Conservation (phyloP, 208 protist species). For the Balamuthia mandrillaris region DNA sequence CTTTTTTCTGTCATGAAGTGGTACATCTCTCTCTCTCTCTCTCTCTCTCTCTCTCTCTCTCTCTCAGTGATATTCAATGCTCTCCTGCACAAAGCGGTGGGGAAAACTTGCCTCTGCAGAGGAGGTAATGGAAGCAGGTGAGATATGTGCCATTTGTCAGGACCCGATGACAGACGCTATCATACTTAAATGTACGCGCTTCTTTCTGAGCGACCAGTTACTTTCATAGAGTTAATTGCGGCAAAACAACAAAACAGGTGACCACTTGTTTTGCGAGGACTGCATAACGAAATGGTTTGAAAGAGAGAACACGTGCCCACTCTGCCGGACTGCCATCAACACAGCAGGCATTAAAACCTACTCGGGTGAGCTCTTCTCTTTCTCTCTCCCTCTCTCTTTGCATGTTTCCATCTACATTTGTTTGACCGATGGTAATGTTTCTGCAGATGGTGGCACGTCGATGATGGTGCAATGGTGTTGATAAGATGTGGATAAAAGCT, state of each 20-base stretch:
- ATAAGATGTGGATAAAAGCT: too few species aligned
- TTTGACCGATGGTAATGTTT: too few species aligned
- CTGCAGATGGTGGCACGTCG: conserved; percentile 27
- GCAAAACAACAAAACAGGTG: conserved; percentile 2
- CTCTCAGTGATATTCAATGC: too few species aligned
- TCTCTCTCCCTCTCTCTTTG: too few species aligned
- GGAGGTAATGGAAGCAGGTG: conserved; percentile 32
- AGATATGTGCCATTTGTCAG: conserved; percentile 51
- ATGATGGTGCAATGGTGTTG: conserved; percentile 20
- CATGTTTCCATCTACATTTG: too few species aligned
- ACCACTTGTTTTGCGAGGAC: conserved; percentile 57
- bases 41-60: too few species aligned
- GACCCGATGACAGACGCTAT: conserved; percentile 36
- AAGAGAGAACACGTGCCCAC: conserved; percentile 46
- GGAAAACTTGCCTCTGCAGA: conserved; percentile 39
- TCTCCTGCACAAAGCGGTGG: too few species aligned
- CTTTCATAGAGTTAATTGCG: neutral
- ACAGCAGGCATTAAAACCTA: conserved; percentile 42
- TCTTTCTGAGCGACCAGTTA: conserved; percentile 2
- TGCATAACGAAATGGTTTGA: conserved; percentile 52
- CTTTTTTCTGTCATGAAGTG: conserved; percentile 32
- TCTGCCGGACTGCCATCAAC: conserved; percentile 37
- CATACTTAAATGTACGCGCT: neutral
- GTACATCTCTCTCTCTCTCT: neutral
- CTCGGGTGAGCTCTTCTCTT: too few species aligned